Conservation (phyloP, 1,139 yeast genomes). For the Saccharomyces hybrid region DNA sequence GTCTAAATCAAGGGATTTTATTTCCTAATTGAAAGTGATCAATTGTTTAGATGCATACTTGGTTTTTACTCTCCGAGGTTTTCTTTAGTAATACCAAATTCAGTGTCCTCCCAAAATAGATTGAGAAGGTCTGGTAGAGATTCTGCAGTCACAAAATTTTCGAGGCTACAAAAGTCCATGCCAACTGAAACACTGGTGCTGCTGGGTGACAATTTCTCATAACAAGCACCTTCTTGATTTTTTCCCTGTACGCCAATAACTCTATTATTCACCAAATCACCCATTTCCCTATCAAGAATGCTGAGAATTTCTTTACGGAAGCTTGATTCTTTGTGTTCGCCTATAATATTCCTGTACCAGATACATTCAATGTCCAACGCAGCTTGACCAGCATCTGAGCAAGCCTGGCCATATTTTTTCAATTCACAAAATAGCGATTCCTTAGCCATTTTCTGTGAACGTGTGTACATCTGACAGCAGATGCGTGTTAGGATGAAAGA, state of each 20-base stretch:
- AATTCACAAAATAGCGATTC: neutral
- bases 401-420: neutral
- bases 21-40: neutral
- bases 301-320: neutral
- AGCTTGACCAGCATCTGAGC: neutral
- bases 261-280: neutral
- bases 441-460: neutral
- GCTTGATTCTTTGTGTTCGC: neutral
- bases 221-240: neutral
- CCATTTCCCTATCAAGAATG: neutral
- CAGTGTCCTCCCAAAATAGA: neutral
- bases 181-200: neutral
- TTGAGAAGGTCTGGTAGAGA: neutral
- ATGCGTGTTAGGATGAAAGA: conserved; percentile 6
- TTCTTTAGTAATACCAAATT: neutral
- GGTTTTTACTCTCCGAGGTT: neutral
- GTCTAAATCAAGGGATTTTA: too few relatives aligned
- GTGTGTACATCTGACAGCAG: conserved; percentile 6
- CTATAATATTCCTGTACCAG: neutral
- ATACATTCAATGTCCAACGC: neutral
- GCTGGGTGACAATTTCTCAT: neutral
- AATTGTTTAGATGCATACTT: neutral
- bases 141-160: neutral
- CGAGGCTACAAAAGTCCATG: neutral
- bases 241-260: neutral